Percentiles rank a stretch among this genome's conserved stretches.
phyloP scores from a whole-genome alignment of 2,329 filamentous ascomycete species.

The Trichophyton equinum region DNA sequence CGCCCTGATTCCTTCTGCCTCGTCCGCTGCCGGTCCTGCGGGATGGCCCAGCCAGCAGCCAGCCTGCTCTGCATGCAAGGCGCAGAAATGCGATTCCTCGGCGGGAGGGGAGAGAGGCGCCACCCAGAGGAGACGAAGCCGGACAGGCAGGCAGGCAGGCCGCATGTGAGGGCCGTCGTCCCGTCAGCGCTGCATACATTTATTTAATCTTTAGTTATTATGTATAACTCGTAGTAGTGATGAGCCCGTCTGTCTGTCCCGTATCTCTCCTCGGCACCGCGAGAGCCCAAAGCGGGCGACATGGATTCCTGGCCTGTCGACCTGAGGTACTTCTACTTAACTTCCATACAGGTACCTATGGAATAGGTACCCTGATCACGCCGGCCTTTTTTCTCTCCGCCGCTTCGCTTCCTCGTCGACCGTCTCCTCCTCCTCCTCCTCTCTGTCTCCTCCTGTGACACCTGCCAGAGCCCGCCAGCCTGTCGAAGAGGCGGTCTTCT shows the following conservation, averaged over 20 bases:
- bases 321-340: too few species aligned
- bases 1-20: background rate
- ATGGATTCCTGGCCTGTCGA: background rate
- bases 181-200: too few species aligned
- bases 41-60: too few species aligned
- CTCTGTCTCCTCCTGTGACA: background rate
- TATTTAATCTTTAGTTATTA: too few species aligned
- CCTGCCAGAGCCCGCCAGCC: background rate
- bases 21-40: background rate
- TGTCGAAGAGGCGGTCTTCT: background rate
- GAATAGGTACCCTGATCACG: background rate
- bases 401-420: background rate
- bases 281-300: background rate
- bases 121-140: background rate
- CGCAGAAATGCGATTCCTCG: constrained; percentile 1
- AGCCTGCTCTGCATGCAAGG: background rate
- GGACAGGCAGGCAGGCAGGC: too few species aligned
- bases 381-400: background rate
- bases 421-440: background rate
- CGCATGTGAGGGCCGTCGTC: too few species aligned
- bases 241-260: too few species aligned
- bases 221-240: too few species aligned
- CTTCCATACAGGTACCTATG: too few species aligned
- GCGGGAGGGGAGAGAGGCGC: background rate
- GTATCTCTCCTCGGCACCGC: background rate